phyloP scores from a whole-genome alignment of 768 basidiomycete genomes.

The Fibroporia radiculosa region DNA sequence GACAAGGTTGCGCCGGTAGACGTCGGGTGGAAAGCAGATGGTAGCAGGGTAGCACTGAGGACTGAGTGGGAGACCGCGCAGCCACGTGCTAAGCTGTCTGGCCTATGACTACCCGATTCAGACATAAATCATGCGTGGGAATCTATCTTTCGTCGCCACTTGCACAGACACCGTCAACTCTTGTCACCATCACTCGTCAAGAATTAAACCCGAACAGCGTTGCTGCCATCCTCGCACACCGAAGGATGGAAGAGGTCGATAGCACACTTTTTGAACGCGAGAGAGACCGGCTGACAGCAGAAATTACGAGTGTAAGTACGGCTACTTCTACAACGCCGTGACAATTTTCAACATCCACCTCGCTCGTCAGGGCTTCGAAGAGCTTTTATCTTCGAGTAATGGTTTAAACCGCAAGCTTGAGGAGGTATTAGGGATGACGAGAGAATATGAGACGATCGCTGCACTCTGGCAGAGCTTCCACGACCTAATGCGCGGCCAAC shows the following conservation, averaged over 20 bases:
- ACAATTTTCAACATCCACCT: background rate
- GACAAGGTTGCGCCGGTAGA: too few relatives aligned
- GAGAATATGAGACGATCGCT: constrained; percentile 86
- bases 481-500: constrained; percentile 52
- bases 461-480: constrained; percentile 79
- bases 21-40: too few relatives aligned
- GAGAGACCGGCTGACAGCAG: constrained; percentile 62
- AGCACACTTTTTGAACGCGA: constrained; percentile 70
- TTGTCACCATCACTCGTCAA: too few relatives aligned
- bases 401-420: constrained; percentile 85
- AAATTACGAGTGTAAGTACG: constrained; percentile 57
- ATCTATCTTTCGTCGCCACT: too few relatives aligned
- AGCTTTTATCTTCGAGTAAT: constrained; percentile 78
- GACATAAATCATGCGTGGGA: too few relatives aligned
- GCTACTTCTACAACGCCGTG: background rate
- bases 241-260: constrained; percentile 22
- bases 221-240: background rate
- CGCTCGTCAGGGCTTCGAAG: constrained; percentile 77
- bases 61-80: too few relatives aligned
- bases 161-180: too few relatives aligned
- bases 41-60: too few relatives aligned
- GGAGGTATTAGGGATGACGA: constrained; percentile 87
- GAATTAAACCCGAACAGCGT: too few relatives aligned
- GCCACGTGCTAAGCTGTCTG: too few relatives aligned
- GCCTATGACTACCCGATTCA: too few relatives aligned